Evolutionary conservation across 2,329 filamentous ascomycete species (phyloP), one percentile per base, ranked within the genome.

Genomic region (Paracamarosporium sp.): DNA sequence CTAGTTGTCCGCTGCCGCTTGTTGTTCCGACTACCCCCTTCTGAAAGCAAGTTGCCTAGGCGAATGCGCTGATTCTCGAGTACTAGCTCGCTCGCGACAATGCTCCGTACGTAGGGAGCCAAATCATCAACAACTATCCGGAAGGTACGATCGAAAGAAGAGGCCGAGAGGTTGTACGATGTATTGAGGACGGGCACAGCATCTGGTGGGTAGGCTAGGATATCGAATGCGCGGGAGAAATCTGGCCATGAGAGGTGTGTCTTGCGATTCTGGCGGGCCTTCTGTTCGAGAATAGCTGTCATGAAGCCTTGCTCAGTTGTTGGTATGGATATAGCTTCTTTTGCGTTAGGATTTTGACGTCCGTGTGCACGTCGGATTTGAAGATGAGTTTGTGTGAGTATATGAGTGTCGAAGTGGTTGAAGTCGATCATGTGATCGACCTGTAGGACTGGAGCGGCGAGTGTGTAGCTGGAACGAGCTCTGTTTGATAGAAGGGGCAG

Each of bases 21-120:
- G 38, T 71, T 57, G 12, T 44, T 27, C 73, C 55, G 57, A 13
- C 74, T 75, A 0, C 83, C 84, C 5, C 85, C 85, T 61, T 88
- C 85, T 51, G 85, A 86, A 12, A 91, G 76, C 1, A 92, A 74
- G 53, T 82, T 86, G 62, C 86, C 87, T 9, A 91, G 76, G 17
- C 84, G 83, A 7, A 85, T 73, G 11, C 92, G 85, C 62, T 92
- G 86, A 59, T 86, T 81, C 68, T 92, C 89, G 1, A 95, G 83
- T 1, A 82, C 83, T 20, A 87, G 80, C 66, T 98, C 94, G 70
- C 89, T 90, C 0, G 88, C 83, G 1, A 94, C 88, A 58, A 99
- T 98, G 35, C 85, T 83, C 11, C 96, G 90, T n/a, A 98, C 86
- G 73, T 92, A 98, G 0, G 96, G 95, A 0, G 93, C 93, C 1